Conservation (phyloP, 768 basidiomycete genomes). For the Calocybe gangraenosa region DNA sequence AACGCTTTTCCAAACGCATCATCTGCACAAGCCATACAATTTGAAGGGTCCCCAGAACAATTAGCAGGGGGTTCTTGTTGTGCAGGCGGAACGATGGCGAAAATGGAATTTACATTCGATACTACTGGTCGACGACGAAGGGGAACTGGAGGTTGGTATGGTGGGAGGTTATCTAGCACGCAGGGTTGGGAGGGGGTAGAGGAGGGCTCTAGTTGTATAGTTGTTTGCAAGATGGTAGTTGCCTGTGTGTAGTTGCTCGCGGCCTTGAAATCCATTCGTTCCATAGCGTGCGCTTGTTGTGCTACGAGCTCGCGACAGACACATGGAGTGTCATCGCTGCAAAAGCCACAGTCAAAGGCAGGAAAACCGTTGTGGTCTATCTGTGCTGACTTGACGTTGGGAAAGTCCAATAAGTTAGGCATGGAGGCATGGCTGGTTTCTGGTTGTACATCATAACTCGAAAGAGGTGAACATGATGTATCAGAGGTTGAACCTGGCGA, state of each 20-base stretch:
- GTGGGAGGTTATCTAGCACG: conserved; percentile 72
- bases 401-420: conserved; percentile 28
- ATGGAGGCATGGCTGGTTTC: conserved; percentile 22
- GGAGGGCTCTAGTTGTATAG: conserved; percentile 20
- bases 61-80: conserved; percentile 27
- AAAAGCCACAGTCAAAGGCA: conserved; percentile 70
- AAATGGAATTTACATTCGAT: conserved; percentile 43
- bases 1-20: conserved; percentile 88
- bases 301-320: conserved; percentile 69
- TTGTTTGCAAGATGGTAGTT: conserved; percentile 18
- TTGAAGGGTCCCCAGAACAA: conserved; percentile 85
- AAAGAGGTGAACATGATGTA: conserved; percentile 26
- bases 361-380: conserved; percentile 31
- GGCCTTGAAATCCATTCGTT: conserved; percentile 10
- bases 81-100: conserved; percentile 38
- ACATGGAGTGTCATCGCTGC: conserved; percentile 64
- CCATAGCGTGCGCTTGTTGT: conserved; percentile 33
- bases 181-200: conserved; percentile 35
- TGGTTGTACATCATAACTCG: conserved; percentile 26
- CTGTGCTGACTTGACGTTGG: conserved; percentile 21
- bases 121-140: conserved; percentile 54
- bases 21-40: conserved; percentile 81
- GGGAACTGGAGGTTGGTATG: conserved; percentile 80
- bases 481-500: conserved; percentile 45
- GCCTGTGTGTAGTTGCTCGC: conserved; percentile 22